phyloP scores from a whole-genome alignment of 2,329 filamentous ascomycete genomes.

The Xylariaceae sp. region DNA sequence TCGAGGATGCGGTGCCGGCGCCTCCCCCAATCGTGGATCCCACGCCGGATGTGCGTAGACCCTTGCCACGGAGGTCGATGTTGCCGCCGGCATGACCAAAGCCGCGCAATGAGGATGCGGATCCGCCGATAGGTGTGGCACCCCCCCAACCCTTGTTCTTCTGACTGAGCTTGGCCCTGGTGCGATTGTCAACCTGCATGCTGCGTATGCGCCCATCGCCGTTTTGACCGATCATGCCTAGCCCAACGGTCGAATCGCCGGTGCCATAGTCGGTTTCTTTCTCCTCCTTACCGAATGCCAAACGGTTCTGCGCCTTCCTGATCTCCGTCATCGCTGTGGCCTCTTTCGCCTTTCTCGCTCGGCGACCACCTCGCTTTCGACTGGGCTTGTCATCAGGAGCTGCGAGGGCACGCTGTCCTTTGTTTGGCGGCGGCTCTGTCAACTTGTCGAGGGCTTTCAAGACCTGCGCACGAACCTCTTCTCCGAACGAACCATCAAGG shows the following conservation, averaged over 20 bases:
- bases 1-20: conserved; percentile 74
- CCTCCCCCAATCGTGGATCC: conserved; percentile 64
- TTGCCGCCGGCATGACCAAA: conserved; percentile 64
- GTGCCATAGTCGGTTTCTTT: conserved; percentile 86
- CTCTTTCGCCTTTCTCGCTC: conserved; percentile 92
- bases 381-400: conserved; percentile 94
- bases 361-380: conserved; percentile 83
- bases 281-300: conserved; percentile 95
- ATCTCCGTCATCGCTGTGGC: conserved; percentile 95
- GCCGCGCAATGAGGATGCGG: conserved; percentile 76
- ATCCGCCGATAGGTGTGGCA: conserved; percentile 59
- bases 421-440: conserved; percentile 85
- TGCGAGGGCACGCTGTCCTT: conserved; percentile 79
- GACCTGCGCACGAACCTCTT: conserved; percentile 77
- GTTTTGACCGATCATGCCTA: conserved; percentile 91
- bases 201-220: conserved; percentile 87
- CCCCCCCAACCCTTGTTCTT: conserved; percentile 95
- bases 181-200: conserved; percentile 87
- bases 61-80: conserved; percentile 71
- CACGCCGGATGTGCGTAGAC: conserved; percentile 77
- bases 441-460: conserved; percentile 86
- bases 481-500: conserved; percentile 76
- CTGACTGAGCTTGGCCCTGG: conserved; percentile 85
- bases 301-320: conserved; percentile 90
- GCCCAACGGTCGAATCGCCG: conserved; percentile 77